Percentiles rank a stretch among this genome's conserved stretches.
Evolutionary conservation across 768 basidiomycete species (phyloP).

Genomic region (Kondoa subrosea): DNA sequence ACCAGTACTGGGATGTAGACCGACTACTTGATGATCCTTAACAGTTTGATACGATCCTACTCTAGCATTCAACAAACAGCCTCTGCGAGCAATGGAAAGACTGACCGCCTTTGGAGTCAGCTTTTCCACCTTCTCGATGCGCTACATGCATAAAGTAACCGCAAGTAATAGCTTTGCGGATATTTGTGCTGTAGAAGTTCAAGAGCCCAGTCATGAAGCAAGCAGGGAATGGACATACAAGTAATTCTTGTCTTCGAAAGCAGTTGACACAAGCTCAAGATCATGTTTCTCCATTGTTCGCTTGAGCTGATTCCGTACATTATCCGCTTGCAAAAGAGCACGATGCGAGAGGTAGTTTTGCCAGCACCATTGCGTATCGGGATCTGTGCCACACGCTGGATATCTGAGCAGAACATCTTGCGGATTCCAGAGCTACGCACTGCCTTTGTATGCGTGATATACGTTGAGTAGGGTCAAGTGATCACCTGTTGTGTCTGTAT

Average conservation of each 20-base stretch:
- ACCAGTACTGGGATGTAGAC: slow-evolving; percentile 71
- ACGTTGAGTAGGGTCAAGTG: slow-evolving; percentile 89
- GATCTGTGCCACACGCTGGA: slow-evolving; percentile 42
- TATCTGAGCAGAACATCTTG: slow-evolving; percentile 78
- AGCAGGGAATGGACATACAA: neutral
- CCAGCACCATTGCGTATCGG: slow-evolving; percentile 78
- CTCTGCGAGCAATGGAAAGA: no score
- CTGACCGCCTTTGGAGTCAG: slow-evolving; percentile 60
- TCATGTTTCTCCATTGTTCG: slow-evolving; percentile 61
- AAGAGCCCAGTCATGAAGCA: neutral
- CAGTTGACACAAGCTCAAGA: slow-evolving; percentile 46
- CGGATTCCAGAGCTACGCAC: slow-evolving; percentile 44
- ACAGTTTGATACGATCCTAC: slow-evolving; percentile 69
- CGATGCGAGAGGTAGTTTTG: slow-evolving; percentile 67
- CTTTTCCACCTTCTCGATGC: slow-evolving; percentile 47
- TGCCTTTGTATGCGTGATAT: slow-evolving; percentile 74
- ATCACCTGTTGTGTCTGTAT: slow-evolving; percentile 36
- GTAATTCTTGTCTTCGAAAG: slow-evolving; percentile 52
- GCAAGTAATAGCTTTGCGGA: slow-evolving; percentile 66
- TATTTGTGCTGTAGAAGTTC: slow-evolving; percentile 35
- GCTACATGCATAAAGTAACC: slow-evolving; percentile 99
- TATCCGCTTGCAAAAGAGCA: slow-evolving; percentile 76
- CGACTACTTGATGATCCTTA: slow-evolving; percentile 84
- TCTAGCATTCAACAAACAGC: no score
- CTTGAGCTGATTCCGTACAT: slow-evolving; percentile 73